Conservation (phyloP, 2,329 filamentous ascomycete species). For the Penicillium sp. region DNA sequence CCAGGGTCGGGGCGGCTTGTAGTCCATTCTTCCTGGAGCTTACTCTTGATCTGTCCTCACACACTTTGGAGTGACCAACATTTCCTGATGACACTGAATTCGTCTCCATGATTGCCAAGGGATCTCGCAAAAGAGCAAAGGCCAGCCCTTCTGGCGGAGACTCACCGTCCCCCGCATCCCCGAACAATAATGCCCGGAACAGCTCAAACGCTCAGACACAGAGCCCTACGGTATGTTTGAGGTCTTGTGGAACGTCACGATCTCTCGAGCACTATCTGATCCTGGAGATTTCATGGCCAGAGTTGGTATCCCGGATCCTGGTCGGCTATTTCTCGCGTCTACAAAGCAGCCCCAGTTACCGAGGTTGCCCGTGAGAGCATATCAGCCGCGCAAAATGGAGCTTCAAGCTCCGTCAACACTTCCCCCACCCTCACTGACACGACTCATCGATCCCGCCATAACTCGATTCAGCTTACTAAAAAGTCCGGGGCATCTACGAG, state of each 20-base stretch:
- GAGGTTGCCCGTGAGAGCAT: slow-evolving; percentile 48
- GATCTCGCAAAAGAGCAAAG: slow-evolving; percentile 42
- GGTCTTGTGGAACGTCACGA: background rate
- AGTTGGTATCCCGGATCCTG: slow-evolving; percentile 44
- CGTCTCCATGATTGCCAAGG: slow-evolving; percentile 35
- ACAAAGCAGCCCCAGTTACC: slow-evolving; percentile 44
- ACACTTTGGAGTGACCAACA: slow-evolving; percentile 1
- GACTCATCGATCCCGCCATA: slow-evolving; percentile 24
- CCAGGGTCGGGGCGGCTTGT: slow-evolving; percentile 15
- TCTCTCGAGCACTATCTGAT: slow-evolving; percentile 6
- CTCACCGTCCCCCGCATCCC: slow-evolving; percentile 21
- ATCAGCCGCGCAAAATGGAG: slow-evolving; percentile 36
- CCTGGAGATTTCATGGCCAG: slow-evolving; percentile 14
- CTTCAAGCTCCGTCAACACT: slow-evolving; percentile 31
- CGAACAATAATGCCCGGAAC: slow-evolving; percentile 22
- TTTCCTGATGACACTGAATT: slow-evolving; percentile 30
- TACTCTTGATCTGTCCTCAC: slow-evolving; percentile 1
- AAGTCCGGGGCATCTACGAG: slow-evolving; percentile 37
- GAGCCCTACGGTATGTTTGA: slow-evolving; percentile 26
- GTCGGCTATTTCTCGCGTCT: slow-evolving; percentile 33
- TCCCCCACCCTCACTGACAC: slow-evolving; percentile 25
- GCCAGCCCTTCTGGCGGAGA: slow-evolving; percentile 32
- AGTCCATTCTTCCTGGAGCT: slow-evolving; percentile 1
- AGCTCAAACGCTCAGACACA: slow-evolving; percentile 23
- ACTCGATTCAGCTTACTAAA: slow-evolving; percentile 40